These are phyloP conservation scores for Fusarium odoratissimum DNA, from an alignment of 2,329 filamentous ascomycete species.

Conservation along the genomic window DNA sequence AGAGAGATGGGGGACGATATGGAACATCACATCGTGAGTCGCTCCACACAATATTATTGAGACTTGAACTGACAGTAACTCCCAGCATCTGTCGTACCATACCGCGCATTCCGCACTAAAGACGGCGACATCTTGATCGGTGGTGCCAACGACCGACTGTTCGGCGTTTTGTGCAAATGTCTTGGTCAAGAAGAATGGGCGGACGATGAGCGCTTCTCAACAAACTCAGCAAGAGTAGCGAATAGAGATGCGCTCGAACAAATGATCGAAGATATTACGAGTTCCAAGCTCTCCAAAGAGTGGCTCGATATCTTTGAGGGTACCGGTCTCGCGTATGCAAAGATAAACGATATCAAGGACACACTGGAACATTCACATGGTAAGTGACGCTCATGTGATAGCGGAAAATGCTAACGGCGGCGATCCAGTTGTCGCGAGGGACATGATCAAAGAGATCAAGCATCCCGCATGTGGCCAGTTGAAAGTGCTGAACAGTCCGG, in stretches of 20 bases:
- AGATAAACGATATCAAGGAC: constrained; percentile 89
- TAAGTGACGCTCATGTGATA: constrained; percentile 44
- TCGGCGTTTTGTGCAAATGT: constrained; percentile 69
- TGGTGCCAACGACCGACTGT: constrained; percentile 76
- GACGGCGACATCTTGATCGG: constrained; percentile 76
- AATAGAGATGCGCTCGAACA: constrained; percentile 81
- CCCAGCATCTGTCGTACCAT: constrained; percentile 92
- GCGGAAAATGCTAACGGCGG: fast-evolving
- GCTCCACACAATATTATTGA: fast-evolving
- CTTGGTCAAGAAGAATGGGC: constrained; percentile 69
- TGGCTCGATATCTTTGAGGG: constrained; percentile 89
- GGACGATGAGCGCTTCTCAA: constrained; percentile 65
- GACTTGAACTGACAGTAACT: fast-evolving
- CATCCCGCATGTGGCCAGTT: constrained; percentile 85
- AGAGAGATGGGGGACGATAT: constrained; percentile 89
- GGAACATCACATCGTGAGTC: constrained; percentile 88
- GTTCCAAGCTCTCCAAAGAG: constrained; percentile 80
- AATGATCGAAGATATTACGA: constrained; percentile 79
- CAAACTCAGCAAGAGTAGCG: constrained; percentile 71
- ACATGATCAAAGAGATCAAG: constrained; percentile 88
- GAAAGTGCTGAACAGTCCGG: constrained; percentile 88
- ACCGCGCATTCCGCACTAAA: constrained; percentile 80
- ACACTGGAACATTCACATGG: constrained; percentile 87
- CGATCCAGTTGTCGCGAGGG: constrained; percentile 63
- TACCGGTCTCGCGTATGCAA: constrained; percentile 87